These are phyloP conservation scores for Pseudophaeomoniella oleicola DNA, from an alignment of 2,329 filamentous ascomycete species.

Conservation along the genomic window DNA sequence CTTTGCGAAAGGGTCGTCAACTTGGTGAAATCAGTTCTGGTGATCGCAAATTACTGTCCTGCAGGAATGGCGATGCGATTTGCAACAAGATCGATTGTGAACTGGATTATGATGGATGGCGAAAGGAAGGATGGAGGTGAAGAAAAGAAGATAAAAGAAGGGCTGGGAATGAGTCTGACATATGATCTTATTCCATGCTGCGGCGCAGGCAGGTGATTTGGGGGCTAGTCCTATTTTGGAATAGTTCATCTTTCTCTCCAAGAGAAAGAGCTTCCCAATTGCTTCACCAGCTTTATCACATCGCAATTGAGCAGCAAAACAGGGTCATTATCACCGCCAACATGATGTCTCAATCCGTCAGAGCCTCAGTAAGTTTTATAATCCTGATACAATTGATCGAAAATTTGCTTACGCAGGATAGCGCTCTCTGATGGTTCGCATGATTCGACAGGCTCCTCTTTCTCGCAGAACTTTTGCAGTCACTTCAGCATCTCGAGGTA, in stretches of 20 bases:
- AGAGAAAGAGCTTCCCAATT: no score
- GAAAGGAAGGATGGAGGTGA: background rate
- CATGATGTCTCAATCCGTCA: conserved; percentile 48
- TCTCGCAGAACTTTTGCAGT: conserved; percentile 47
- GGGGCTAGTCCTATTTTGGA: no score
- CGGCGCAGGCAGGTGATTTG: no score
- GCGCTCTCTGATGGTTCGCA: conserved; percentile 48
- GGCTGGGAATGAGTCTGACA: no score
- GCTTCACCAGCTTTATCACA: no score
- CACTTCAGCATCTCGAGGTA: conserved; percentile 41
- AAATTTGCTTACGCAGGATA: no score
- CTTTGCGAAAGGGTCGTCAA: conserved; percentile 2
- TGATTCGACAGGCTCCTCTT: conserved; percentile 40
- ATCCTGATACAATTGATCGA: no score
- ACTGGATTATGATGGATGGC: background rate
- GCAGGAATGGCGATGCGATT: background rate
- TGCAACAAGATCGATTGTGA: background rate
- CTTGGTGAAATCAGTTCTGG: background rate
- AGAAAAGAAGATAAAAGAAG: background rate
- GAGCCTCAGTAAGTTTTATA: conserved; percentile 38
- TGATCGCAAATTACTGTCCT: background rate
- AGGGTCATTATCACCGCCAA: conserved; percentile 14
- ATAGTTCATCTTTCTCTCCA: no score
- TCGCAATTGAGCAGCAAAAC: conserved; percentile 3
- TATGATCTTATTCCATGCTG: no score